Conservation (phyloP, 352 stramenopile genomes). For the Pythium pectinolyticum region DNA sequence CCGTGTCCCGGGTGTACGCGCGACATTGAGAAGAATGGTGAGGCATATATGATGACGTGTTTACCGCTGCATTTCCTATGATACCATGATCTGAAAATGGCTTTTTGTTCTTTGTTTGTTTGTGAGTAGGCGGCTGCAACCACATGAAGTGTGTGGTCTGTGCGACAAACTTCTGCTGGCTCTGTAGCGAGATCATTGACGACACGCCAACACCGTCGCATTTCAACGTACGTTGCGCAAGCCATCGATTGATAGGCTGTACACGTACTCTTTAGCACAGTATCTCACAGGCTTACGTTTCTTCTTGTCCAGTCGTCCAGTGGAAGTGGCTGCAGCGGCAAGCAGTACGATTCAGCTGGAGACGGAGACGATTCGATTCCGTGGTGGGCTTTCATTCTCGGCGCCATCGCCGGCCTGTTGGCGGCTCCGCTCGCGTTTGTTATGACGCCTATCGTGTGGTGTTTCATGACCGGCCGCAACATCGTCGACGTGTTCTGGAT, state of each 20-base stretch:
- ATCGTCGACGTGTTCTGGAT: background rate
- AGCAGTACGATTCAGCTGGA: background rate
- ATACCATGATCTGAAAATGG: no score
- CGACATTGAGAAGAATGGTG: constrained; percentile 29
- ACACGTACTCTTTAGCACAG: no score
- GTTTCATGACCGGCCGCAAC: background rate
- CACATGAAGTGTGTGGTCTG: constrained; percentile 27
- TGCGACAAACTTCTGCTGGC: constrained; percentile 19
- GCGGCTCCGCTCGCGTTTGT: background rate
- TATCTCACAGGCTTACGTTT: background rate
- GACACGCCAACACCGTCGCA: constrained; percentile 1
- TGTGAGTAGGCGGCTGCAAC: constrained; percentile 25
- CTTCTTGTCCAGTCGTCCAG: background rate
- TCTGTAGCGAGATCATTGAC: constrained; percentile 18
- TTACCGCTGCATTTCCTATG: no score
- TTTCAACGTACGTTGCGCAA: background rate
- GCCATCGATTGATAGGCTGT: background rate
- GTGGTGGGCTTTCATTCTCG: background rate
- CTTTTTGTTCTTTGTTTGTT: background rate
- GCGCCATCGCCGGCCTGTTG: background rate
- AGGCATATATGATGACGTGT: no score
- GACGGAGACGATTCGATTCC: background rate
- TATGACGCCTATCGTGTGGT: background rate
- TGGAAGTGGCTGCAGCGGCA: background rate
- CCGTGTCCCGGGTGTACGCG: constrained; percentile 7